Percentiles rank a stretch among this genome's conserved stretches.
phyloP scores from a whole-genome alignment of 2,329 filamentous ascomycete species.

The Colletotrichum sp. region DNA sequence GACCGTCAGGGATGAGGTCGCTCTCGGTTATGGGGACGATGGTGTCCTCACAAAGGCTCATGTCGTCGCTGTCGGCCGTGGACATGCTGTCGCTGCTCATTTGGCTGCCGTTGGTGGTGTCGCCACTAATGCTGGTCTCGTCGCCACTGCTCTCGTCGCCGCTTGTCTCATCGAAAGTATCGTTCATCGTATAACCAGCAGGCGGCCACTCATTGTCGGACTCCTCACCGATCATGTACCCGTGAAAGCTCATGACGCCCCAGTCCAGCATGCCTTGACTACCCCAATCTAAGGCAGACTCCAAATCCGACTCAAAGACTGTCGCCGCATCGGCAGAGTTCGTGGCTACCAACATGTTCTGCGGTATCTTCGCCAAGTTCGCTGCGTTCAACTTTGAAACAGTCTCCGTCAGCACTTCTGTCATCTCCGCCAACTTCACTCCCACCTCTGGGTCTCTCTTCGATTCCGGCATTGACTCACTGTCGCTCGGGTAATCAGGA shows the following conservation, averaged over 20 bases:
- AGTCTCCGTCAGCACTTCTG: neutral
- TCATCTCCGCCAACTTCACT: neutral
- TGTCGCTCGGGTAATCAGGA: neutral
- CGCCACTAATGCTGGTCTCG: neutral
- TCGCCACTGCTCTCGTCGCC: neutral
- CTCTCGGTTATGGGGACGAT: neutral
- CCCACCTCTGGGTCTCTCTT: neutral
- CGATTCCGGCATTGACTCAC: neutral
- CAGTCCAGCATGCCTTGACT: neutral
- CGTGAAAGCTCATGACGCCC: slow-evolving; percentile 1
- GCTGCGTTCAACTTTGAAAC: neutral
- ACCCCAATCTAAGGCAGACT: neutral
- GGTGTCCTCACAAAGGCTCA: neutral
- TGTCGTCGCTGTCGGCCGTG: neutral
- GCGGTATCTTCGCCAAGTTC: neutral
- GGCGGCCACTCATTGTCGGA: neutral
- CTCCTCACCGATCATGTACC: neutral
- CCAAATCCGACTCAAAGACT: neutral
- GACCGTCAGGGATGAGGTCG: neutral
- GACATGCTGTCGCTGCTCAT: neutral
- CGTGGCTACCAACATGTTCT: neutral
- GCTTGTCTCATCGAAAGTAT: neutral
- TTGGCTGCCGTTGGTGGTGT: neutral
- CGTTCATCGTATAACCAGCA: neutral
- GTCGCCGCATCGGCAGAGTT: neutral